These are phyloP conservation scores for Boletus subcaerulescens DNA, from an alignment of 768 basidiomycete genomes.

Conservation along the genomic window DNA sequence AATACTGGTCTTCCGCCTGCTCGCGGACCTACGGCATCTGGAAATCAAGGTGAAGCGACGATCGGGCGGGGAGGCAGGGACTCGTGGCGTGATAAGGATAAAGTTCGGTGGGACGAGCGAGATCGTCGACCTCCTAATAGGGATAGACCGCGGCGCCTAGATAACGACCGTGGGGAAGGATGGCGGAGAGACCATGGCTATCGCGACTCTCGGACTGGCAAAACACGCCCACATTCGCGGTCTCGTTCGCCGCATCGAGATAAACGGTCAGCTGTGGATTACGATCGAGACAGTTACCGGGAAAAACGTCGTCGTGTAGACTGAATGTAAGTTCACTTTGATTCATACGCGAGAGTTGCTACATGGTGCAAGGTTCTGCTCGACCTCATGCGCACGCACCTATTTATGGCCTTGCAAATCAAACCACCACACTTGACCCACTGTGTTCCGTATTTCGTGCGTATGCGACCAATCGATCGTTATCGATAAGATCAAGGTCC, in stretches of 20 bases:
- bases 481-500: slow-evolving; percentile 17
- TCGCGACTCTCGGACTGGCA: slow-evolving; percentile 17
- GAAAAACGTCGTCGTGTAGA: slow-evolving; percentile 61
- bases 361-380: neutral
- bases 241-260: slow-evolving; percentile 34
- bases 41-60: slow-evolving; percentile 34
- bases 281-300: slow-evolving; percentile 34
- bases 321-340: slow-evolving; percentile 31
- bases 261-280: slow-evolving; percentile 24
- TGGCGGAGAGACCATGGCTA: slow-evolving; percentile 16
- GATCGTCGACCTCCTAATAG: slow-evolving; percentile 25
- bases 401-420: slow-evolving; percentile 1
- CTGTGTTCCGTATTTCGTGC: neutral
- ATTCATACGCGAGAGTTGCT: slow-evolving; percentile 1
- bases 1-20: slow-evolving; percentile 40
- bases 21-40: slow-evolving; percentile 26
- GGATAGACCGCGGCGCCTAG: slow-evolving; percentile 24
- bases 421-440: slow-evolving; percentile 12
- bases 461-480: neutral
- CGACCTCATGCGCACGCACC: neutral
- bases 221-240: slow-evolving; percentile 27
- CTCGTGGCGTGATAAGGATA: slow-evolving; percentile 37
- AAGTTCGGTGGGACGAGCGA: slow-evolving; percentile 8
- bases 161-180: slow-evolving; percentile 22
- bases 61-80: slow-evolving; percentile 33